Conservation (phyloP, 1,284 basidiomycete genomes). For the Grifola frondosa region DNA sequence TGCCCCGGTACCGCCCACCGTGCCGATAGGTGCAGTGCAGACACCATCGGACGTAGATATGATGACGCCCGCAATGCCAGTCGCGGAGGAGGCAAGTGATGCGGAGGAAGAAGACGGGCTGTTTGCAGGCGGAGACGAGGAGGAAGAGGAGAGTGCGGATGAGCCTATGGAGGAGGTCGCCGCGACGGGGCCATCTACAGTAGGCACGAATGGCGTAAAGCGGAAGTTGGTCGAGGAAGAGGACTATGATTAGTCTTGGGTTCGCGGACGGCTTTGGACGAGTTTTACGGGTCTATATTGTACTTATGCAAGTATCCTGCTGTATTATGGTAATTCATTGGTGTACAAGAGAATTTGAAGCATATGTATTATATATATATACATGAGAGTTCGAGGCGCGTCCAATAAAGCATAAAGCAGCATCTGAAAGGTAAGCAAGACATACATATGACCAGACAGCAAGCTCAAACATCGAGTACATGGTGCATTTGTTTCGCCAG, state of each 20-base stretch:
- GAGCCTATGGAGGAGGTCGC: conserved; percentile 77
- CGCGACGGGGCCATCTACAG: conserved; percentile 39
- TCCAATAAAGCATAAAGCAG: conserved; percentile 13
- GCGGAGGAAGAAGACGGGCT: conserved; percentile 60
- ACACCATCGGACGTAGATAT: conserved; percentile 70
- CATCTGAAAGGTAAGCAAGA: neutral
- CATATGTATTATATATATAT: conserved; percentile 9
- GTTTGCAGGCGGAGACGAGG: conserved; percentile 65
- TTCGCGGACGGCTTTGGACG: too few relatives aligned
- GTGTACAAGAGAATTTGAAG: conserved; percentile 16
- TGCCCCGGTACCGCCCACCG: conserved; percentile 36
- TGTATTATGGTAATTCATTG: too few relatives aligned
- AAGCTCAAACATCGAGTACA: neutral
- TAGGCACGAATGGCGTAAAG: conserved; percentile 62
- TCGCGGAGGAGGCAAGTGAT: conserved; percentile 65
- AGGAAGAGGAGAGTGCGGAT: conserved; percentile 68
- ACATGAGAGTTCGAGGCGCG: conserved; percentile 9
- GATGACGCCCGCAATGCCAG: conserved; percentile 44
- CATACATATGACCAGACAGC: neutral
- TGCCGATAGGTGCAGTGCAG: conserved; percentile 54
- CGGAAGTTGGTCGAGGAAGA: conserved; percentile 82
- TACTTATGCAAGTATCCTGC: conserved; percentile 2
- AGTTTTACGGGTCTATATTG: too few relatives aligned
- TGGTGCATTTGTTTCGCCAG: conserved; percentile 32
- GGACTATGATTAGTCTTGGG: conserved; percentile 70